Conservation (phyloP, 768 basidiomycete genomes). For the Leccinum variicolor region DNA sequence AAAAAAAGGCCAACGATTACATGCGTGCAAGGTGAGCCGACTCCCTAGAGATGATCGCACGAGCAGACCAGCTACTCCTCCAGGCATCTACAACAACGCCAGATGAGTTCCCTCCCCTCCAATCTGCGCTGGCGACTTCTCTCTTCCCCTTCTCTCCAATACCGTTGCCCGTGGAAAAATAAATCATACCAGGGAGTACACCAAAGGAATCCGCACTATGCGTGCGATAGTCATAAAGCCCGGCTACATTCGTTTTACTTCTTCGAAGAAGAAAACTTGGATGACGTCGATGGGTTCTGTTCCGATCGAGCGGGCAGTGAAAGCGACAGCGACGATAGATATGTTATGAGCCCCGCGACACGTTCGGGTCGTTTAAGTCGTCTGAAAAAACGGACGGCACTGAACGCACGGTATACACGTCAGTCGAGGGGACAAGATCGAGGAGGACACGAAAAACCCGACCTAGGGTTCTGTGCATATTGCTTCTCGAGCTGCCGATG, state of each 20-base stretch:
- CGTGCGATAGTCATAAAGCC: slow-evolving; percentile 28
- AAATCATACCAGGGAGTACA: slow-evolving; percentile 18
- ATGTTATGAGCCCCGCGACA: not conserved
- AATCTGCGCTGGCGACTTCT: not conserved
- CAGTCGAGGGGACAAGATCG: not conserved
- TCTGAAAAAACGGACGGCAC: not conserved
- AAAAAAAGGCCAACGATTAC: not conserved
- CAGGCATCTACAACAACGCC: not conserved
- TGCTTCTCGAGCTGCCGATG: not conserved
- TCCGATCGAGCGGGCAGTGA: slow-evolving; percentile 13
- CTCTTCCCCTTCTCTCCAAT: not conserved
- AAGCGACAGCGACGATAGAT: not conserved
- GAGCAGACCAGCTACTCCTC: not conserved
- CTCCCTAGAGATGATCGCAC: not conserved
- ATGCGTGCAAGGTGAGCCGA: not conserved
- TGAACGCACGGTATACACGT: not conserved
- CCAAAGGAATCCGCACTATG: slow-evolving; percentile 19
- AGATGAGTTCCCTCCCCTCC: not conserved
- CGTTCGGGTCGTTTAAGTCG: not conserved
- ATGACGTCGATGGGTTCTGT: slow-evolving; percentile 10
- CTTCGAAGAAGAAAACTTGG: slow-evolving; percentile 8
- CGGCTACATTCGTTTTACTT: slow-evolving; percentile 15
- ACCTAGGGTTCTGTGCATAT: not conserved
- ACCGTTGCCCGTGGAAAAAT: slow-evolving; percentile 16
- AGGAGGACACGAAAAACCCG: not conserved